phyloP scores from a whole-genome alignment of 2,329 filamentous ascomycete species.

The Trichoderma citrinoviride region DNA sequence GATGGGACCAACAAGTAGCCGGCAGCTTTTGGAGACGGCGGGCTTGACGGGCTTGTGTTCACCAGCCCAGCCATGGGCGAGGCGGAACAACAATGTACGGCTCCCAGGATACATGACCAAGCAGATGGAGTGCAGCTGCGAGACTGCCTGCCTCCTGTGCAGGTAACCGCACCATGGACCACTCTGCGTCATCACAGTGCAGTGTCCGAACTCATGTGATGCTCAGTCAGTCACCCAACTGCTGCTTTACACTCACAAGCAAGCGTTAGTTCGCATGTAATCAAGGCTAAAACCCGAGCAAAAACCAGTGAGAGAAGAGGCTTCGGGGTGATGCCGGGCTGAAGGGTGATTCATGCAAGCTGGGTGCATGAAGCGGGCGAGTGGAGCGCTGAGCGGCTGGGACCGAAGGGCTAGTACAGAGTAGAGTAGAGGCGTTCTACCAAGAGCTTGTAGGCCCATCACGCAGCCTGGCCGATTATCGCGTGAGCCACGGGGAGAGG shows the following conservation, averaged over 20 bases:
- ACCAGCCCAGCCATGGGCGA: no score
- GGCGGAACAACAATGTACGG: not conserved
- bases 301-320: not conserved
- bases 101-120: not conserved
- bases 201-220: not conserved
- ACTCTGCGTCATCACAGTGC: slow-evolving; percentile 13
- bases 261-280: not conserved
- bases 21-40: no score
- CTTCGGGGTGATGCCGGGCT: slow-evolving; percentile 1
- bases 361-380: slow-evolving; percentile 18
- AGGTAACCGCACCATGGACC: not conserved
- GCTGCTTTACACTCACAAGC: not conserved
- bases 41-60: no score
- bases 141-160: no score
- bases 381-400: slow-evolving; percentile 15
- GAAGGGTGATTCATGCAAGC: slow-evolving; percentile 21
- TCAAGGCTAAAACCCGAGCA: not conserved
- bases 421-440: not conserved
- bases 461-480: not conserved
- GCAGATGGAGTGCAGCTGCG: not conserved
- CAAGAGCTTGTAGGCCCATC: not conserved
- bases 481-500: slow-evolving; percentile 4
- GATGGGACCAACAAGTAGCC: not conserved
- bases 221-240: not conserved
- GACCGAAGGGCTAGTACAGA: slow-evolving; percentile 16